Percentiles rank a stretch among this genome's conserved stretches.
phyloP scores from a whole-genome alignment of 169 alveolate species.

The Eimeria necatrix region DNA sequence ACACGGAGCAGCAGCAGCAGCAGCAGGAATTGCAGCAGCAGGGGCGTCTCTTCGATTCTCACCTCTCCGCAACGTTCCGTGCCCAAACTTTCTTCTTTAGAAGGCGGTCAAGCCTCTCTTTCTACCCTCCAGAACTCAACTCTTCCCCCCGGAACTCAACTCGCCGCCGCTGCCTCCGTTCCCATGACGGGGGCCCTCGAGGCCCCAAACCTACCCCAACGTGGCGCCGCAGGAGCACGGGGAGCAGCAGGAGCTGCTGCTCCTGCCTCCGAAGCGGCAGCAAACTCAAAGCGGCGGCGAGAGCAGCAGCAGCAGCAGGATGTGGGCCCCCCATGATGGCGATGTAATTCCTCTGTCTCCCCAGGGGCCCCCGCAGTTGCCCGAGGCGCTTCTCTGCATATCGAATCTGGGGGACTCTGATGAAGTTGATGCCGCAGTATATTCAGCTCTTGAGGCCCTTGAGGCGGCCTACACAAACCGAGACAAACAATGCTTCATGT shows the following conservation, averaged over 20 bases:
- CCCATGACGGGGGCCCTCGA: no score
- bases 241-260: not conserved
- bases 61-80: no score
- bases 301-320: conserved; percentile 26
- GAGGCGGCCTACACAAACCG: not conserved
- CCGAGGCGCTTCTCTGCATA: not conserved
- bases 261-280: not conserved
- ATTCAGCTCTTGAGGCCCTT: not conserved
- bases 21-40: not conserved
- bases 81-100: no score
- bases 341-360: conserved; percentile 1
- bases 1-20: conserved; percentile 4
- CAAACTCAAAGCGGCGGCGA: not conserved
- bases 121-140: no score
- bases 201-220: no score
- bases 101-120: no score
- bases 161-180: no score
- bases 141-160: no score
- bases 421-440: not conserved
- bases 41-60: no score
- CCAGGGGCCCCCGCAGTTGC: conserved; percentile 4
- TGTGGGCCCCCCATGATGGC: conserved; percentile 54
- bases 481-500: not conserved
- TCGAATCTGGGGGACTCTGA: not conserved
- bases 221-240: not conserved